phyloP scores from a whole-genome alignment of 345 rosid genomes.

The Lepidium africanum region DNA sequence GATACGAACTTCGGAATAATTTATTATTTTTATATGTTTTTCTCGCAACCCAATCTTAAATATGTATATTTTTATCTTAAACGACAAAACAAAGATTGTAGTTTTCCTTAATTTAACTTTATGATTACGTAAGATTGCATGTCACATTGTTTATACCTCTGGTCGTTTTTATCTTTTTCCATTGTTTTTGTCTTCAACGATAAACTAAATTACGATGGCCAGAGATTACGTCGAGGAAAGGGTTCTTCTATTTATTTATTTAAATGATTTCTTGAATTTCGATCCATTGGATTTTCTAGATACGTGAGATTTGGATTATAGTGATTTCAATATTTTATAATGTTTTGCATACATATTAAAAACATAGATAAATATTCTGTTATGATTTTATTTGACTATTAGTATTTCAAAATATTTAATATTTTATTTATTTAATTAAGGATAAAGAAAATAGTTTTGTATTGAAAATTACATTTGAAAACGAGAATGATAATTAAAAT shows the following conservation, averaged over 20 bases:
- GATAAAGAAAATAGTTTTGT: too few species aligned
- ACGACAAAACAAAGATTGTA: conserved; percentile 8
- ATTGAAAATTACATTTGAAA: too few species aligned
- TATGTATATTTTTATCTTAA: neutral
- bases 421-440: too few species aligned
- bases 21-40: neutral
- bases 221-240: conserved; percentile 25
- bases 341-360: too few species aligned
- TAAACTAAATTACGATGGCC: conserved; percentile 9
- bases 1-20: neutral
- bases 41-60: neutral
- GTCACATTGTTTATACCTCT: conserved; percentile 7
- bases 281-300: conserved; percentile 20
- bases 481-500: too few species aligned
- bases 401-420: too few species aligned
- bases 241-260: conserved; percentile 2
- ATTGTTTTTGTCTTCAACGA: conserved; percentile 19
- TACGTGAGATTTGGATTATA: conserved; percentile 17
- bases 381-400: too few species aligned
- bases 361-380: too few species aligned
- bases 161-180: conserved; percentile 17
- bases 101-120: conserved; percentile 5
- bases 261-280: conserved; percentile 14
- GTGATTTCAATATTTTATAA: neutral
- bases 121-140: conserved; percentile 17